Base-by-base conservation (phyloP, 2,329 filamentous ascomycete species). In the Phaeophleospora eucalypticola region DNA sequence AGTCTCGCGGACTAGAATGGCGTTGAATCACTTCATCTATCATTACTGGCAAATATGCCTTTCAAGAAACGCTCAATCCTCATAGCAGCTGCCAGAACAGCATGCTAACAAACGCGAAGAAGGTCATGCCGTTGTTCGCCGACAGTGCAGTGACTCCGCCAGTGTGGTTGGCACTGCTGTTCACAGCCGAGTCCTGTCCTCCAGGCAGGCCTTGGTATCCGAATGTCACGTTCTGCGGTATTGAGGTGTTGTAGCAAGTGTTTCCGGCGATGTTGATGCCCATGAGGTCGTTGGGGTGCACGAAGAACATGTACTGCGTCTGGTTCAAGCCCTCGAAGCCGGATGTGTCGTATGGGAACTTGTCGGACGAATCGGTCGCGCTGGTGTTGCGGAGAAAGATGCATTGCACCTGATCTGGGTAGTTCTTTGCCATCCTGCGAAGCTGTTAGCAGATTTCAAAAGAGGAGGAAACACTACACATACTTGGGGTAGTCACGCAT, bases 261-360 rank as follows among this genome's bases (percentile, higher is more conserved):
- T 85, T 86, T 36, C 78, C 79, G 2, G 71, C 74, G 49, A 90
- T 81, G 58, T 90, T 84, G 50, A 88, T 66, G 2, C 75, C 74
- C 4, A 59, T 74, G 32, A 90, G 66, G 57, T 90, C 86, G 63
- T 89, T 81, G 0, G 86, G 78, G 15, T 83, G 76, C 14, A 76
- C 70, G 73, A 91, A 90, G 70, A 91, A 90, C 86, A 90, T 89
- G 69, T 88, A 90, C 54, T 72, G 78, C 24, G 73, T 73, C 63
- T 83, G 79, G 41, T 84, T 77, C 36, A 90, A 62, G 2, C 71
- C 77, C 67, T 86, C 71, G 69, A 90, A 90, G 0, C 82, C 83
- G 17, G 72, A 73, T 0, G 86, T 90, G 58, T 89, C 77, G 66
- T 90, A 90, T 0, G 87, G 86, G 66, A 89, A 88, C 52, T 77